These are phyloP conservation scores for Urochloa ruziziensis DNA, from an alignment of 176 grass and related monocot species.

Conservation along the genomic window DNA sequence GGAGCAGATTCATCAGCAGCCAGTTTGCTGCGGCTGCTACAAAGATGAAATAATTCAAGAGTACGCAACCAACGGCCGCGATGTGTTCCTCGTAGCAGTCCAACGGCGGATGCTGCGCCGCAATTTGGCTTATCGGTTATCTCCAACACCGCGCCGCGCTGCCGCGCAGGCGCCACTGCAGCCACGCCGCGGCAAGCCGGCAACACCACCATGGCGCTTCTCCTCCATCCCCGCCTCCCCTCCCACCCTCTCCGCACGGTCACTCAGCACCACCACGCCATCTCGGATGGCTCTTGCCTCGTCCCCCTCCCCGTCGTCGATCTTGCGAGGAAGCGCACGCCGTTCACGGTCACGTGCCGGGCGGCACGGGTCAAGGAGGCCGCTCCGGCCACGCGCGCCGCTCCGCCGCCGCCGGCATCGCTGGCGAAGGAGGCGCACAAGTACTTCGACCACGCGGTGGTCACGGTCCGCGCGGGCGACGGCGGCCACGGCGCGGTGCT, in stretches of 20 bases:
- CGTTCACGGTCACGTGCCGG: slow-evolving; percentile 47
- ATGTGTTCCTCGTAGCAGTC: neutral
- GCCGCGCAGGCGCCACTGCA: neutral
- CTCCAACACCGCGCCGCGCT: neutral
- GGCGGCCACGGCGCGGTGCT: slow-evolving; percentile 89
- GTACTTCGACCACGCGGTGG: slow-evolving; percentile 85
- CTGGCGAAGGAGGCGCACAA: slow-evolving; percentile 85
- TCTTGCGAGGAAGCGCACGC: neutral
- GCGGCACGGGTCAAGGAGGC: slow-evolving; percentile 50
- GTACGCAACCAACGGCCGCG: neutral
- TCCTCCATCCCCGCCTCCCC: slow-evolving; percentile 16
- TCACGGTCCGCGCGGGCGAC: slow-evolving; percentile 74
- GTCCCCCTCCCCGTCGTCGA: neutral
- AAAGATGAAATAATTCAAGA: neutral
- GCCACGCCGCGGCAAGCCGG: neutral
- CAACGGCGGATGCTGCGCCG: slow-evolving; percentile 2
- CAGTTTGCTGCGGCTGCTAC: neutral
- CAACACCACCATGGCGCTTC: slow-evolving; percentile 24
- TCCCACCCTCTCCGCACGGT: neutral
- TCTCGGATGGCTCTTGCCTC: neutral
- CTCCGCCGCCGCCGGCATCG: slow-evolving; percentile 22
- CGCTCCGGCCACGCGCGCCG: neutral
- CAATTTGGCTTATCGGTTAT: slow-evolving; percentile 15
- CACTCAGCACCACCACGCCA: neutral
- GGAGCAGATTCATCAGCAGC: neutral